Evolutionary conservation across 2,329 filamentous ascomycete species (phyloP).

Genomic region (Hymenoscyphus infarciens): DNA sequence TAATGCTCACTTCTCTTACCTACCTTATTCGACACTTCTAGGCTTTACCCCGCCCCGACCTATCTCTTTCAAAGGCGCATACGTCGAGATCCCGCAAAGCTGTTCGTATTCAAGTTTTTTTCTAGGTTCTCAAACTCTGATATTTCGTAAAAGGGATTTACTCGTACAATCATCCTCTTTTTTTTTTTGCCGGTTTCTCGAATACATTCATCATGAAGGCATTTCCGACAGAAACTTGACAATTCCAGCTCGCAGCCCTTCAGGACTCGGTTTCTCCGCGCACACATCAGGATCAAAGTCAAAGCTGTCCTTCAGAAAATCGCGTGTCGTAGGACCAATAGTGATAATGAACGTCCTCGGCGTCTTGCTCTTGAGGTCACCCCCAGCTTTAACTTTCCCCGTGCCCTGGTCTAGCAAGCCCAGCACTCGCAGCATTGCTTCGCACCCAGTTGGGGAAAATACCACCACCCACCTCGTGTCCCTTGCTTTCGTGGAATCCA

Average conservation of each 20-base stretch:
- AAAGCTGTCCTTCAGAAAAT: slow-evolving; percentile 64
- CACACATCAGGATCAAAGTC: slow-evolving; percentile 72
- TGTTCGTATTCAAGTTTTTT: no score
- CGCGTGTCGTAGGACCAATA: slow-evolving; percentile 88
- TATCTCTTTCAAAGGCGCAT: no score
- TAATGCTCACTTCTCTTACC: not conserved
- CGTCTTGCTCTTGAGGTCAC: slow-evolving; percentile 28
- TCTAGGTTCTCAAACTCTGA: no score
- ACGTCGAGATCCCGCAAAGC: no score
- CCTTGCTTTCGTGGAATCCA: slow-evolving; percentile 44
- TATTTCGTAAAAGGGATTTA: no score
- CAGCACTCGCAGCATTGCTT: slow-evolving; percentile 54
- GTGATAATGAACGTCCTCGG: slow-evolving; percentile 66
- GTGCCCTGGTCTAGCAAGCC: slow-evolving; percentile 48
- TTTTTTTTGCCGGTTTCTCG: no score
- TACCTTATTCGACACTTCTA: no score
- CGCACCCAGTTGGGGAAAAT: slow-evolving; percentile 64
- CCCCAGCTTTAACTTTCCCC: slow-evolving; percentile 40
- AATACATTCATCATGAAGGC: not conserved
- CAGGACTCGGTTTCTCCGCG: slow-evolving; percentile 75
- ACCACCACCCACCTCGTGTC: slow-evolving; percentile 68
- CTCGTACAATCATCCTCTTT: no score
- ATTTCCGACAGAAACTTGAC: slow-evolving; percentile 22
- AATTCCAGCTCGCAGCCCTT: slow-evolving; percentile 72
- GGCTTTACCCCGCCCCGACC: no score